Base-by-base conservation (phyloP, 495 filamentous ascomycete genomes). In the Talaromyces thailandensis region DNA sequence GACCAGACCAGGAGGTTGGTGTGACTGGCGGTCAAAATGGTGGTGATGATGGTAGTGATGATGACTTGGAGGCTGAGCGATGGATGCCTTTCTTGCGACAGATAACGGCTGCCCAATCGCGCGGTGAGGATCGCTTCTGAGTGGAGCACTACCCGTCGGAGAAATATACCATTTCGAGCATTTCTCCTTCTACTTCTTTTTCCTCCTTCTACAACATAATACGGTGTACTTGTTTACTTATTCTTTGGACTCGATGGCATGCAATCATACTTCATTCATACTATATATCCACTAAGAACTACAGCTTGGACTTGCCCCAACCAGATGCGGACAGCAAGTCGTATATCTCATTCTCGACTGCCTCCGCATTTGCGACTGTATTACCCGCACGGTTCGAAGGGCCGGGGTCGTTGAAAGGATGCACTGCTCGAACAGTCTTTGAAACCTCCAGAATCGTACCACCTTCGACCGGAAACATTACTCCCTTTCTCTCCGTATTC, bases 361-460 rank as follows among this genome's bases (percentile, higher is more conserved):
- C 57, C 37, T 59, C 66, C 63, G 71, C 66, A 56, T 78, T 74
- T 53, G 79, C 77, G 16, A 74, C 79, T 29, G 76, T 81, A 64
- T 76, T 79, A 3, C 82, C 82, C 18, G 72, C 70, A 25, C 71
- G 64, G 51, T 69, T 71, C 7, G 66, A 72, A 5, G 85, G 85
- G 0, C 86, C 87, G 4, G 83, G 80, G 70, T 88, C 85, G 64
- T 82, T 81, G 43, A 79, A 81, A 28, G 71, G 69, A 61, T 67
- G 70, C 8, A 89, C 86, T 14, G 69, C 68, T 37, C 86, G 74
- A 45, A 81, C 78, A 9, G 72, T 79, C 71, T 85, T 79, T 26
- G 79, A 76, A 2, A 87, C 80, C 72, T 90, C 87, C 56, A 87
- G 61, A 11, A 89, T 76, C 32, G 76, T 82, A 0, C 82, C 83